These are phyloP conservation scores for Penicillium sp. DNA, from an alignment of 2,329 filamentous ascomycete species.

Conservation along the genomic window DNA sequence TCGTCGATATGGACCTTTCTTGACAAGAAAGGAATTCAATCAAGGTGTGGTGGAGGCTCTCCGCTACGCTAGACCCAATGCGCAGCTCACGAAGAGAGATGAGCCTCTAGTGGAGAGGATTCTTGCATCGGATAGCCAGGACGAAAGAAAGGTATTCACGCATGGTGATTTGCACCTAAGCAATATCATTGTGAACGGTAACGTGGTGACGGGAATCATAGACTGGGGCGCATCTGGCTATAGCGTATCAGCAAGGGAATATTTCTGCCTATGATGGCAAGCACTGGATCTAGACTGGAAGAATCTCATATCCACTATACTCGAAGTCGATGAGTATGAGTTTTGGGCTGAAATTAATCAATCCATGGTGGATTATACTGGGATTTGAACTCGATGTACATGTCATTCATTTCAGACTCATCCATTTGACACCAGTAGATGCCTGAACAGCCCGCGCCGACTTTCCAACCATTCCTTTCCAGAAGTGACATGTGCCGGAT, in stretches of 20 bases:
- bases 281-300: conserved; percentile 10
- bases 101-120: conserved; percentile 10
- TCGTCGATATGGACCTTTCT: conserved; percentile 17
- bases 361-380: conserved; percentile 10
- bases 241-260: conserved; percentile 12
- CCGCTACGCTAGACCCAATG: conserved; percentile 15
- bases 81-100: conserved; percentile 7
- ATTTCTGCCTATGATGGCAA: conserved; percentile 7
- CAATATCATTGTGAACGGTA: conserved; percentile 14
- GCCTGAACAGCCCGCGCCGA: too few species aligned
- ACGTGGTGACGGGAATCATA: conserved; percentile 8
- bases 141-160: conserved; percentile 8
- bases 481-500: too few species aligned
- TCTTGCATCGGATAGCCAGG: conserved; percentile 5
- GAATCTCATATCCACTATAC: conserved; percentile 2
- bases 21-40: conserved; percentile 14
- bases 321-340: conserved; percentile 9
- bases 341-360: conserved; percentile 13
- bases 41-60: conserved; percentile 20
- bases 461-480: too few species aligned
- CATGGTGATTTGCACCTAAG: conserved; percentile 12
- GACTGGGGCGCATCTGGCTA: conserved; percentile 15
- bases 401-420: too few species aligned
- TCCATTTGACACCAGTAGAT: too few species aligned
- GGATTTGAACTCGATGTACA: background rate